phyloP scores from a whole-genome alignment of 208 protist species.

The Crithidia bombi region DNA sequence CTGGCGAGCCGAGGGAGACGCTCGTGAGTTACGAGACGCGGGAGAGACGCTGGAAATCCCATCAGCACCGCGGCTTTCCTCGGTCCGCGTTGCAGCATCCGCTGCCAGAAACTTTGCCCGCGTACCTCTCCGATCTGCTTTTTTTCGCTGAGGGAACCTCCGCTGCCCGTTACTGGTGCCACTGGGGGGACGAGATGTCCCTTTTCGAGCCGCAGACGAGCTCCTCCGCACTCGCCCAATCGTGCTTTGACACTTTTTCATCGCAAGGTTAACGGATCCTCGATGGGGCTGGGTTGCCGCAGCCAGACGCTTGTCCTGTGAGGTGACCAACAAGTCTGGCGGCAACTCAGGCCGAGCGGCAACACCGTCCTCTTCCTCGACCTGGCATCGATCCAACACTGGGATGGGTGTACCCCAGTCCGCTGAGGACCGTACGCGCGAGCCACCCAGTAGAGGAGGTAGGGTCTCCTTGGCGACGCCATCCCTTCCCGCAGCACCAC shows the following conservation, averaged over 20 bases:
- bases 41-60: not conserved
- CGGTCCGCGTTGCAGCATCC: conserved; percentile 3
- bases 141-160: conserved; percentile 6
- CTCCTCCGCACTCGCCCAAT: conserved; percentile 4
- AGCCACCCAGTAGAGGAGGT: conserved; percentile 3
- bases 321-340: conserved; percentile 24
- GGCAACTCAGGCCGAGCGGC: conserved; percentile 25
- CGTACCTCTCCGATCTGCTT: not conserved
- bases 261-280: conserved; percentile 3
- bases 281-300: conserved; percentile 16
- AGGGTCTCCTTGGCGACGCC: conserved; percentile 8
- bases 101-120: not conserved
- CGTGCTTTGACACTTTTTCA: conserved; percentile 29
- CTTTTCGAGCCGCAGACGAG: conserved; percentile 16
- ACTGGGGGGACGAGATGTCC: conserved; percentile 5
- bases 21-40: not conserved
- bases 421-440: conserved; percentile 14
- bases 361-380: not conserved
- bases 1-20: not conserved
- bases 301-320: conserved; percentile 19
- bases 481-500: not conserved
- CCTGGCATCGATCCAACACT: conserved; percentile 28
- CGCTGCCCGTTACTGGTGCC: conserved; percentile 8
- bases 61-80: conserved; percentile 5
- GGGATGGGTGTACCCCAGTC: conserved; percentile 22